These are phyloP conservation scores for Phytophthora melonis DNA, from an alignment of 352 stramenopile species.

Conservation along the genomic window DNA sequence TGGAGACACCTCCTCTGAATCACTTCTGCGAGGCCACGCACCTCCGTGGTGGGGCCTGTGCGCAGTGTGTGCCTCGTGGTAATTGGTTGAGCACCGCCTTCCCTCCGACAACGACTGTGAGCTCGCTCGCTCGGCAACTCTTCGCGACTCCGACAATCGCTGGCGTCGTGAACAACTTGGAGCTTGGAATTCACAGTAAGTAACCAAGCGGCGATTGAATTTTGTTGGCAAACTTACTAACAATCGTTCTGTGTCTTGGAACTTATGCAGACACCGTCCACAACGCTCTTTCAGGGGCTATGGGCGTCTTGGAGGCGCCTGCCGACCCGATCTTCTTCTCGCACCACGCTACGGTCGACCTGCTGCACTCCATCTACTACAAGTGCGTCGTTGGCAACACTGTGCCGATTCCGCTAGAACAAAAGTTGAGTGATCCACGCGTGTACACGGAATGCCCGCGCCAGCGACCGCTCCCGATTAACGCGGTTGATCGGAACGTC, in stretches of 20 bases:
- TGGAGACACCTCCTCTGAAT: conserved; percentile 52
- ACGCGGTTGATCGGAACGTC: conserved; percentile 56
- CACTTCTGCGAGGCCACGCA: conserved; percentile 85
- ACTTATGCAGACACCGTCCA: conserved; percentile 78
- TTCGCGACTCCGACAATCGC: conserved; percentile 76
- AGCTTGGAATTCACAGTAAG: conserved; percentile 84
- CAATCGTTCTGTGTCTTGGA: conserved; percentile 6
- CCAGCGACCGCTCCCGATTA: conserved; percentile 41
- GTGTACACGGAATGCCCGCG: conserved; percentile 69
- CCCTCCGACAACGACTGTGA: conserved; percentile 74
- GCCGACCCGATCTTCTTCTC: conserved; percentile 91
- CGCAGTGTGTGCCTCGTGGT: conserved; percentile 77
- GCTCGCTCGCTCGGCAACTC: conserved; percentile 78
- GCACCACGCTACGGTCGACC: conserved; percentile 84
- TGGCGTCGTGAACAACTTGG: conserved; percentile 69
- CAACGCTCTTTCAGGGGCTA: conserved; percentile 70
- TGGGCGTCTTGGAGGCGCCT: conserved; percentile 78
- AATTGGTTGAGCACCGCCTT: conserved; percentile 64
- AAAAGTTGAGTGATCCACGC: conserved; percentile 69
- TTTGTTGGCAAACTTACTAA: conserved; percentile 10
- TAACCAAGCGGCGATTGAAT: neutral
- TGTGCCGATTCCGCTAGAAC: conserved; percentile 52
- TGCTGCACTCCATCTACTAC: conserved; percentile 88
- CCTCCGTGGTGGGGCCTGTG: conserved; percentile 47
- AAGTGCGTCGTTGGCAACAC: conserved; percentile 82